phyloP scores from a whole-genome alignment of 768 basidiomycete genomes.

The Lentinula raphanica region DNA sequence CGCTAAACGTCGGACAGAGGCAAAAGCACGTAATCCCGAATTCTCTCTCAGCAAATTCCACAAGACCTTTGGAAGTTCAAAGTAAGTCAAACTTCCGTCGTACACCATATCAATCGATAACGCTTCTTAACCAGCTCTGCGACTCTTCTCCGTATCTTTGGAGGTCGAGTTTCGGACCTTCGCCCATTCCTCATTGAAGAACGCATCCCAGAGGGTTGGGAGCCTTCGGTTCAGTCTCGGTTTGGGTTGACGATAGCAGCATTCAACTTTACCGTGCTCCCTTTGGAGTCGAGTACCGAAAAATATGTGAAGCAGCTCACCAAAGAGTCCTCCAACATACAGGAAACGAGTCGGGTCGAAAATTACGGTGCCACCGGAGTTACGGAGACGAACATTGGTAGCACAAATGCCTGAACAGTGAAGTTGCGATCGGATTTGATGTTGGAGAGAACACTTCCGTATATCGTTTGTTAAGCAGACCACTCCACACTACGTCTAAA shows the following conservation, averaged over 20 bases:
- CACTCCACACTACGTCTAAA: no score
- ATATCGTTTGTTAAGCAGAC: no score
- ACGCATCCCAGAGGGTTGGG: conserved; percentile 67
- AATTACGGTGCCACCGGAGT: not conserved
- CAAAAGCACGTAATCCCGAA: conserved; percentile 46
- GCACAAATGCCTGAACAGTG: not conserved
- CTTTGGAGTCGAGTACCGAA: conserved; percentile 31
- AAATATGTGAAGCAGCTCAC: not conserved
- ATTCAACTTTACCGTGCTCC: conserved; percentile 46
- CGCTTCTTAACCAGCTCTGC: conserved; percentile 39
- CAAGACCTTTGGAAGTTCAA: conserved; percentile 59
- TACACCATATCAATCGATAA: no score
- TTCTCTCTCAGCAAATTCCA: conserved; percentile 48
- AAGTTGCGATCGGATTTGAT: no score
- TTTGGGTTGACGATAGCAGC: conserved; percentile 54
- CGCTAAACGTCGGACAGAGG: conserved; percentile 57
- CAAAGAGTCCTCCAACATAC: not conserved
- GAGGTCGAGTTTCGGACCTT: conserved; percentile 54
- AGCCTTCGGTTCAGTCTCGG: conserved; percentile 48
- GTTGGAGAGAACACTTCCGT: no score
- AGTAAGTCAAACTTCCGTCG: conserved; percentile 37
- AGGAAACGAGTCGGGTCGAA: not conserved
- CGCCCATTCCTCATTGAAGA: conserved; percentile 59
- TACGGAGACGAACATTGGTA: not conserved
- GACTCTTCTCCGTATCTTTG: conserved; percentile 61